These are phyloP conservation scores for Digitaria exilis DNA, from an alignment of 202 grass and related monocot species.

Conservation along the genomic window DNA sequence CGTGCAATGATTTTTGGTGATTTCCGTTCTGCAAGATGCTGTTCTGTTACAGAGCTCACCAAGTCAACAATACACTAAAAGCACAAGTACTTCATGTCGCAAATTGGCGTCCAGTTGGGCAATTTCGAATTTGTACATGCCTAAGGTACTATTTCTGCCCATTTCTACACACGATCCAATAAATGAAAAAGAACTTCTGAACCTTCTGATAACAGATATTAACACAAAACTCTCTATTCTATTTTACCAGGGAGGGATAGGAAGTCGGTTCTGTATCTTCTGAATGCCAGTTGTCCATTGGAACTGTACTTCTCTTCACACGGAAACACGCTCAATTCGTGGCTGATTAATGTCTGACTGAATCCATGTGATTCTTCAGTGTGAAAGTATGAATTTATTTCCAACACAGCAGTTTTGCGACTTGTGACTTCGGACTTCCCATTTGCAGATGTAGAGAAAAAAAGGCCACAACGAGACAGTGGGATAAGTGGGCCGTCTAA, in stretches of 20 bases:
- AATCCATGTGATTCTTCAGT: constrained; percentile 22
- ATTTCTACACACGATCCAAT: neutral
- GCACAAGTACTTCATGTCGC: neutral
- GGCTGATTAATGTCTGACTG: neutral
- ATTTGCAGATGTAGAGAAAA: neutral
- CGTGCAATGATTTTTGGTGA: constrained; percentile 72
- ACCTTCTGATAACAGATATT: constrained; percentile 32
- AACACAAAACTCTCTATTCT: neutral
- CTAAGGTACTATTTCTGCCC: constrained; percentile 27
- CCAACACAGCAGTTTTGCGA: neutral
- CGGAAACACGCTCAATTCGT: neutral
- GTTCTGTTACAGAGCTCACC: constrained; percentile 16
- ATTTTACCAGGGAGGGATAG: constrained; percentile 14
- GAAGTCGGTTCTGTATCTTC: neutral
- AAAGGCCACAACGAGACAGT: neutral
- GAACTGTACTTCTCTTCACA: constrained; percentile 22
- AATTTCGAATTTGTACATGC: constrained; percentile 22
- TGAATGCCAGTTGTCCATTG: neutral
- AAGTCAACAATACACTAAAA: neutral
- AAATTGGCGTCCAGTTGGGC: neutral
- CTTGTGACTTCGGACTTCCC: neutral
- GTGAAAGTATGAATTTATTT: neutral
- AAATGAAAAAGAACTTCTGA: neutral
- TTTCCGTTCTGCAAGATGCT: constrained; percentile 4
- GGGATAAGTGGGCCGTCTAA: neutral